Evolutionary conservation across 352 stramenopile species (phyloP).

Genomic region (Pythium plurisporium): DNA sequence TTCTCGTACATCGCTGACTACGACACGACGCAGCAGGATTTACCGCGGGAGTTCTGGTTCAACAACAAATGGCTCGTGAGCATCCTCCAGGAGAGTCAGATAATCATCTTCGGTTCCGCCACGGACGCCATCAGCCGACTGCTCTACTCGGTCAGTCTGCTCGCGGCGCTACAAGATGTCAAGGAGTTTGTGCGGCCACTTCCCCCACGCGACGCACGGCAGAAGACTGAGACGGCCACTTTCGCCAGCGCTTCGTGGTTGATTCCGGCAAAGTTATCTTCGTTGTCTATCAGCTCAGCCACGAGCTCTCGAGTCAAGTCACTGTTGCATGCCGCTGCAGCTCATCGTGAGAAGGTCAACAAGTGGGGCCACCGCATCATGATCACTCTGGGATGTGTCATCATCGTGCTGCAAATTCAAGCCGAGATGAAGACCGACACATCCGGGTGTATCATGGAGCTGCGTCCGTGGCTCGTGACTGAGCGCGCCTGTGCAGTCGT

Average conservation of each 20-base stretch:
- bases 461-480: constrained; percentile 27
- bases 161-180: constrained; percentile 4
- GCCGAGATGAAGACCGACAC: not conserved
- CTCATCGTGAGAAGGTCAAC: not conserved
- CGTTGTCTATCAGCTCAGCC: constrained; percentile 7
- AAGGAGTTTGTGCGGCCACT: constrained; percentile 5
- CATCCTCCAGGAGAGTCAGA: constrained; percentile 1
- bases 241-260: too few species aligned
- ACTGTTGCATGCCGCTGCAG: too few species aligned
- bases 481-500: constrained; percentile 26
- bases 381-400: constrained; percentile 11
- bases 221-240: too few species aligned
- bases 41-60: not conserved
- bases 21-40: not conserved
- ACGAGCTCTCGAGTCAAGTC: not conserved
- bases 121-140: constrained; percentile 4
- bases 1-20: not conserved
- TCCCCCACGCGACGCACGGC: too few species aligned
- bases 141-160: constrained; percentile 5
- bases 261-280: too few species aligned
- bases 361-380: not conserved
- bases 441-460: constrained; percentile 27
- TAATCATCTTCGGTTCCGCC: constrained; percentile 3
- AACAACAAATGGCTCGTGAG: constrained; percentile 1
- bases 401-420: constrained; percentile 26